phyloP scores from a whole-genome alignment of 225 moss, liverwort and hornwort species.

The Pseudoscleropodium purum region DNA sequence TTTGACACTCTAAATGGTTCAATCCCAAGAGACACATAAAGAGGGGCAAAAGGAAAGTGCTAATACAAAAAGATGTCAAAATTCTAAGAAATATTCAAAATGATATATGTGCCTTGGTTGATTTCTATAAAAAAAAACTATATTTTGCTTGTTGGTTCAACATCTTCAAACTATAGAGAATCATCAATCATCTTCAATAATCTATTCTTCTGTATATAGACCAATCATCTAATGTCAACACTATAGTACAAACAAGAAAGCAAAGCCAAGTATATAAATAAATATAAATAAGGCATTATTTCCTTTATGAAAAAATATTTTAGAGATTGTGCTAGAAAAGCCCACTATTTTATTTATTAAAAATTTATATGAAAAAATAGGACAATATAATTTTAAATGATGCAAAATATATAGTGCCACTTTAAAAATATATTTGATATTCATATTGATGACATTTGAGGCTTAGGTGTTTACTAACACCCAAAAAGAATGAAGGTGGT shows the following conservation, averaged over 20 bases:
- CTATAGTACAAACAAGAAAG: not conserved
- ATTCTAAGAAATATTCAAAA: not conserved
- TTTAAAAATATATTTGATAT: not conserved
- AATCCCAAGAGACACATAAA: not conserved
- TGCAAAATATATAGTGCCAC: not conserved
- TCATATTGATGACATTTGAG: not conserved
- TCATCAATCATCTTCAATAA: not conserved
- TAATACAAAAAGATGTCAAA: not conserved
- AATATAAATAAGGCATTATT: not conserved
- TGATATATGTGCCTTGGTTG: no score
- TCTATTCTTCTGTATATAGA: not conserved
- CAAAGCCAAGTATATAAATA: not conserved
- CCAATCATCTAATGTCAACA: not conserved
- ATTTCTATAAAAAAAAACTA: not conserved
- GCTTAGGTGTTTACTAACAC: not conserved
- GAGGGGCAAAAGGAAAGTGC: fast-evolving
- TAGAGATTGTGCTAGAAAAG: fast-evolving
- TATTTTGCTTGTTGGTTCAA: fast-evolving
- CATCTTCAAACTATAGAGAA: not conserved
- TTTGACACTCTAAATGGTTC: fast-evolving
- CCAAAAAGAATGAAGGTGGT: not conserved
- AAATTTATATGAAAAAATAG: not conserved
- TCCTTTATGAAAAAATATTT: not conserved
- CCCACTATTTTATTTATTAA: not conserved
- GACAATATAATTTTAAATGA: not conserved